Percentiles rank a stretch among this genome's conserved stretches.
Evolutionary conservation across 768 basidiomycete genomes (phyloP).

Genomic region (Pulveroboletus sp.): DNA sequence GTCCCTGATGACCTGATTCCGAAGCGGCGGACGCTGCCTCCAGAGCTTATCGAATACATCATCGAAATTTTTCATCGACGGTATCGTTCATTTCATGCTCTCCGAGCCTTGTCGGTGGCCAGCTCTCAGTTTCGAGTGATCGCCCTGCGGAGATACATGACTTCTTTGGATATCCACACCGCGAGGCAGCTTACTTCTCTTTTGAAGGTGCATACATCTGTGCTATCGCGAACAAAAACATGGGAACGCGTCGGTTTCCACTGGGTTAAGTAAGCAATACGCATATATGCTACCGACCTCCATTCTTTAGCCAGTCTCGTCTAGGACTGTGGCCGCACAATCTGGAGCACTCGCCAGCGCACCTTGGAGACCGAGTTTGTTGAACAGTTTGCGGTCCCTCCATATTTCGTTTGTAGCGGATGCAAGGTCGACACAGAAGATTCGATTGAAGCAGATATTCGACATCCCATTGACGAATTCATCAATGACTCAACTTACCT

Average conservation of each 20-base stretch:
- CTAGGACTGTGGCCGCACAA: constrained; percentile 19
- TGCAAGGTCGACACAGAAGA: constrained; percentile 44
- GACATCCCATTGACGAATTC: constrained; percentile 24
- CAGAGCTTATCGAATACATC: constrained; percentile 33
- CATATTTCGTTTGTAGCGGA: constrained; percentile 42
- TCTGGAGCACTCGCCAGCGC: constrained; percentile 19
- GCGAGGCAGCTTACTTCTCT: constrained; percentile 25
- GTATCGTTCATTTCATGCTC: constrained; percentile 29
- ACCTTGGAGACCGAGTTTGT: constrained; percentile 26
- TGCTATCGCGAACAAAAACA: constrained; percentile 18
- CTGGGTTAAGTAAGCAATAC: constrained; percentile 46
- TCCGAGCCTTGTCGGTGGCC: constrained; percentile 40
- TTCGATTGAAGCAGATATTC: constrained; percentile 34
- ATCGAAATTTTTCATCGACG: constrained; percentile 20
- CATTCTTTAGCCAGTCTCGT: not conserved
- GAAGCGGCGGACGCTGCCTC: constrained; percentile 23
- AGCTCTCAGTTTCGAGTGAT: constrained; percentile 43
- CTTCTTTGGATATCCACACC: constrained; percentile 17
- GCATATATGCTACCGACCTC: constrained; percentile 16
- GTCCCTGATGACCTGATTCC: not conserved
- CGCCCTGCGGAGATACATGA: constrained; percentile 37
- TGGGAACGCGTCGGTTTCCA: constrained; percentile 30
- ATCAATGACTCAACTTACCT: constrained; percentile 37
- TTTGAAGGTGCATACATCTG: constrained; percentile 32
- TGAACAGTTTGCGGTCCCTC: constrained; percentile 38